These are phyloP conservation scores for Huntiella moniliformis DNA, from an alignment of 2,329 filamentous ascomycete genomes.

Conservation along the genomic window DNA sequence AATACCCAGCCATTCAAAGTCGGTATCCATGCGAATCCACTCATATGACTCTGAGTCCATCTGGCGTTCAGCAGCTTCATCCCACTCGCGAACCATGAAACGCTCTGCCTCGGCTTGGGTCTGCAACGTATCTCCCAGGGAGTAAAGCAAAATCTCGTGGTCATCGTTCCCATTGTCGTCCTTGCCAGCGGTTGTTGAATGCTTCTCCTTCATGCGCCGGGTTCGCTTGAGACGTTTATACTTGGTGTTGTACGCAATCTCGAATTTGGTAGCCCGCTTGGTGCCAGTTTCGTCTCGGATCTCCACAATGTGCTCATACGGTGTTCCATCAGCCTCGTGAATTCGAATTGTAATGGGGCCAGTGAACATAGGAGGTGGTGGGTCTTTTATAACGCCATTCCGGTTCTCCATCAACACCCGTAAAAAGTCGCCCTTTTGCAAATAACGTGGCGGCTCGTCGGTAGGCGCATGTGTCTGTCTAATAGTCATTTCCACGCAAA, in stretches of 20 bases:
- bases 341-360: conserved; percentile 96
- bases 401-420: conserved; percentile 67
- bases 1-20: conserved; percentile 93
- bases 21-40: conserved; percentile 94
- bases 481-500: conserved; percentile 84
- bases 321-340: conserved; percentile 93
- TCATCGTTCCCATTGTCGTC: conserved; percentile 13
- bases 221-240: conserved; percentile 94
- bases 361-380: conserved; percentile 65
- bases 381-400: conserved; percentile 47
- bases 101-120: conserved; percentile 60
- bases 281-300: conserved; percentile 64
- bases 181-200: conserved; percentile 21
- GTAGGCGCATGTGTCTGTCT: conserved; percentile 43
- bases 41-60: conserved; percentile 97
- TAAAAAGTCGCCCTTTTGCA: conserved; percentile 57
- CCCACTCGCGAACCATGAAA: conserved; percentile 82
- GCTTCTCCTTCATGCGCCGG: conserved; percentile 61
- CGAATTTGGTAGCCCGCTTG: conserved; percentile 52
- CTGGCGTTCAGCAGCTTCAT: conserved; percentile 64
- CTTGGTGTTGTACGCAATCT: conserved; percentile 97
- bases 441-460: conserved; percentile 25
- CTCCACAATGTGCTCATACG: conserved; percentile 93
- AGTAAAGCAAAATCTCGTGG: conserved; percentile 56
- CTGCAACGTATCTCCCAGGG: conserved; percentile 77